phyloP scores from a whole-genome alignment of 2,329 filamentous ascomycete species.

The Pseudocercospora crystallina region DNA sequence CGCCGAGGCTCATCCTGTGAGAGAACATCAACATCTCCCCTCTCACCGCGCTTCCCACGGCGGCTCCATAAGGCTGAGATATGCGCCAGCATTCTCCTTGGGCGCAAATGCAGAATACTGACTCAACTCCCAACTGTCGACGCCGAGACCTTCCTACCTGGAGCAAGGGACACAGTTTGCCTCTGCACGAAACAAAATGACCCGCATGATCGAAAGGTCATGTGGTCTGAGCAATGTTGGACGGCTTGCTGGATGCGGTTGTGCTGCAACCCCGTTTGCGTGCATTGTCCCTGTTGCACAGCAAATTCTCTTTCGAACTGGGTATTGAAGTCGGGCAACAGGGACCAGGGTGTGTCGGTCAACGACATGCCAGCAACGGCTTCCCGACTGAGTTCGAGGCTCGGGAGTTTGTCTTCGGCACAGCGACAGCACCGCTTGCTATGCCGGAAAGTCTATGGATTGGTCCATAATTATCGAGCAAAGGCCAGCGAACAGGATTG shows the following conservation, averaged over 20 bases:
- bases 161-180: too few relatives aligned
- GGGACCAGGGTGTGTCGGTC: background rate
- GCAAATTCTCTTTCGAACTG: background rate
- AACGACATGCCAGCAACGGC: constrained; percentile 1
- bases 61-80: too few relatives aligned
- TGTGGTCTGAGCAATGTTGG: background rate
- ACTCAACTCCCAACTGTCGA: too few relatives aligned
- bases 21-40: too few relatives aligned
- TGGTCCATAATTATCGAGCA: too few relatives aligned
- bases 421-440: background rate
- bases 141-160: too few relatives aligned
- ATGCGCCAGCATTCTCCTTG: too few relatives aligned
- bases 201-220: constrained; percentile 2
- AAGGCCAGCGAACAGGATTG: too few relatives aligned
- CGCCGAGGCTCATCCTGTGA: too few relatives aligned
- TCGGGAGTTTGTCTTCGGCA: constrained; percentile 5
- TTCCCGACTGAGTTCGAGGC: background rate
- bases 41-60: too few relatives aligned
- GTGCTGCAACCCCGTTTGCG: background rate
- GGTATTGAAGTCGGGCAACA: background rate
- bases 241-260: background rate
- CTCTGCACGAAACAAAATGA: background rate
- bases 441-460: constrained; percentile 1
- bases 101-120: too few relatives aligned
- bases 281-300: background rate